Base-by-base conservation (phyloP, 2,329 filamentous ascomycete species). In the Xylaria sp. region DNA sequence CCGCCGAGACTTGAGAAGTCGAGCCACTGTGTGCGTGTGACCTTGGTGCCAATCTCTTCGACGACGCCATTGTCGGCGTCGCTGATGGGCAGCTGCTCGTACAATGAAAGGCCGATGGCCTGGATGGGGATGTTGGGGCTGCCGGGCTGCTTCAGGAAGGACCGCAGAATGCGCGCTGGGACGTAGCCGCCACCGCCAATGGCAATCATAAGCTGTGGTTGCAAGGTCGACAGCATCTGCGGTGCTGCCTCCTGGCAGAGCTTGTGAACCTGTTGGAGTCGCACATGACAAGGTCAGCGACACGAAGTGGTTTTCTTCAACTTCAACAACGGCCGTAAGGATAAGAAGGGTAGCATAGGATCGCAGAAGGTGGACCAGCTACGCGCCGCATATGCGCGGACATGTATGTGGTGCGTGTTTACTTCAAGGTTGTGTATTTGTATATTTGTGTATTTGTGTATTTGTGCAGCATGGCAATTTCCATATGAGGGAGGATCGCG, bases 161-260 rank as follows among this genome's bases (percentile, higher is more conserved):
- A 98, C 67, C 95, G 92, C 67, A 99, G 87, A 77, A 99, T 99
- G 72, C 95, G 91, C 46, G 95, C 95, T 64, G 95, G 95, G 40
- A 99, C 93, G 79, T 97, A 99, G 73, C 95, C 95, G 72, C 95
- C 95, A 68, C 95, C 95, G 72, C 95, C 95, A 77, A 98, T 98
- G 75, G 95, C 95, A 78, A 99, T 96, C 85, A 99, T 97, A 71
- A 99, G 90, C 78, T 97, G 92, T 38, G 95, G 95, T 76, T 92
- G 85, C 84, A 97, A 93, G 15, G 91, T 87, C 75, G 88, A 82
- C 71, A 99, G 88, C 76, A 98, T 96, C 71, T 83, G 82, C 67
- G 87, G 84, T 38, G 93, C 95, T 17, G 92, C 88, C 75, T 90
- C 84, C 80, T 97, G 91, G 84, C 95, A 99, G 75, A 98, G 87